Conservation (phyloP, 2,329 filamentous ascomycete species). For the Fusarium austroafricanum region DNA sequence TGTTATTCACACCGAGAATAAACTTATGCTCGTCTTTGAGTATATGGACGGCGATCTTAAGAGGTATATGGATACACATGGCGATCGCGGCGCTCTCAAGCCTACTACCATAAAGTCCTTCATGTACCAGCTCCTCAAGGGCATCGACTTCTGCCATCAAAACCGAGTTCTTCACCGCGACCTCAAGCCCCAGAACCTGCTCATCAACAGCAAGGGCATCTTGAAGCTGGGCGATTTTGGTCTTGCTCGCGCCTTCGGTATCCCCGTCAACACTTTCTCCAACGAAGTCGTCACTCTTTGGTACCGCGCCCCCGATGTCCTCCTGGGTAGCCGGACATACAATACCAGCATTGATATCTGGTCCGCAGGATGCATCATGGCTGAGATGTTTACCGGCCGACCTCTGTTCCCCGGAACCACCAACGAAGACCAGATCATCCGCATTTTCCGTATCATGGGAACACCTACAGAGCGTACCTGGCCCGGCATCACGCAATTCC, state of each 20-base stretch:
- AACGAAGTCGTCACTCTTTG: conserved; percentile 98
- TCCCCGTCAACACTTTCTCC: conserved; percentile 97
- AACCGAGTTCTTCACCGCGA: conserved; percentile 96
- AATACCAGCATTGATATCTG: conserved; percentile 99
- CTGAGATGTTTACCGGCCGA: conserved; percentile 97
- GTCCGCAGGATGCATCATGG: conserved; percentile 99
- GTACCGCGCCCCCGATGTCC: conserved; percentile 96
- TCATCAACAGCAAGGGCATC: conserved; percentile 92
- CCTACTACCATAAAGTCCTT: conserved; percentile 95
- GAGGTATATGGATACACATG: conserved; percentile 96
- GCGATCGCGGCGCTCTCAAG: conserved; percentile 89
- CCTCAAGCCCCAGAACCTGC: conserved; percentile 93
- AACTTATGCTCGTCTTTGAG: conserved; percentile 99
- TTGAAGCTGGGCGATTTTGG: conserved; percentile 96
- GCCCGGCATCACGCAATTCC: conserved; percentile 93
- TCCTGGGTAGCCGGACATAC: conserved; percentile 93
- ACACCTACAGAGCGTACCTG: conserved; percentile 95
- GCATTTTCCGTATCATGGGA: conserved; percentile 99
- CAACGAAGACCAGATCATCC: conserved; percentile 96
- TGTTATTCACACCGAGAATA: conserved; percentile 99
- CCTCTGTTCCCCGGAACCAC: conserved; percentile 97
- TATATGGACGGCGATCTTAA: conserved; percentile 99
- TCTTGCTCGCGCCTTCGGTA: conserved; percentile 92
- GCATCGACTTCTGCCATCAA: conserved; percentile 98
- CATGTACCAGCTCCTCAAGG: conserved; percentile 96